Percentiles rank a stretch among this genome's conserved stretches.
Evolutionary conservation across 2,329 filamentous ascomycete species (phyloP).

Genomic region (Aureobasidium sp.): DNA sequence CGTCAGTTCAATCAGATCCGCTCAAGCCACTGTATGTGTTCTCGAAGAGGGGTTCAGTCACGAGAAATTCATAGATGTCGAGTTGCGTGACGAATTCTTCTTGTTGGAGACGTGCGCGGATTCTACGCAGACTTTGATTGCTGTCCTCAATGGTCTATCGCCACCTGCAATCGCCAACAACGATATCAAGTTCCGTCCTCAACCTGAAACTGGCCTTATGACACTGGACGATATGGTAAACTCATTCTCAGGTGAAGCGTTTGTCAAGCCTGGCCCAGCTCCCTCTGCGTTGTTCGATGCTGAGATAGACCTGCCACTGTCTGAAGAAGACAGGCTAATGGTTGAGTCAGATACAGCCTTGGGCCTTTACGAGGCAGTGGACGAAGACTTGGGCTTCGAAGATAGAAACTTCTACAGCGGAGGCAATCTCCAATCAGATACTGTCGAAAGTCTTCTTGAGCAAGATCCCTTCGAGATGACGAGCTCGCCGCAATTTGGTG

Average conservation of each 20-base stretch:
- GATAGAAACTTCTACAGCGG: slow-evolving; percentile 19
- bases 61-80: slow-evolving; percentile 66
- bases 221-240: slow-evolving; percentile 81
- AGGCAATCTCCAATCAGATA: slow-evolving; percentile 22
- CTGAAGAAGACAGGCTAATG: slow-evolving; percentile 30
- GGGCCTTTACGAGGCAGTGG: slow-evolving; percentile 29
- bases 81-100: slow-evolving; percentile 77
- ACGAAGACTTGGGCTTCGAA: slow-evolving; percentile 24
- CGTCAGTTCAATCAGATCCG: slow-evolving; percentile 79
- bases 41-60: slow-evolving; percentile 49
- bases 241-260: slow-evolving; percentile 82
- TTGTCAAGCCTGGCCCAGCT: slow-evolving; percentile 57
- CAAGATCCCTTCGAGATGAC: slow-evolving; percentile 33
- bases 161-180: slow-evolving; percentile 79
- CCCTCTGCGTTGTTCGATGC: slow-evolving; percentile 42
- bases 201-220: slow-evolving; percentile 50
- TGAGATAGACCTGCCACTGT: slow-evolving; percentile 21
- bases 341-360: slow-evolving; percentile 27
- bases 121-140: slow-evolving; percentile 86
- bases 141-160: slow-evolving; percentile 68
- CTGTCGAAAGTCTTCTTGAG: slow-evolving; percentile 30
- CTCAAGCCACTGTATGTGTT: slow-evolving; percentile 60
- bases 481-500: slow-evolving; percentile 25
- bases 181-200: slow-evolving; percentile 77
- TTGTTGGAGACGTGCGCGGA: slow-evolving; percentile 94